These are phyloP conservation scores for Suillus fuscotomentosus DNA, from an alignment of 768 basidiomycete genomes.

Conservation along the genomic window DNA sequence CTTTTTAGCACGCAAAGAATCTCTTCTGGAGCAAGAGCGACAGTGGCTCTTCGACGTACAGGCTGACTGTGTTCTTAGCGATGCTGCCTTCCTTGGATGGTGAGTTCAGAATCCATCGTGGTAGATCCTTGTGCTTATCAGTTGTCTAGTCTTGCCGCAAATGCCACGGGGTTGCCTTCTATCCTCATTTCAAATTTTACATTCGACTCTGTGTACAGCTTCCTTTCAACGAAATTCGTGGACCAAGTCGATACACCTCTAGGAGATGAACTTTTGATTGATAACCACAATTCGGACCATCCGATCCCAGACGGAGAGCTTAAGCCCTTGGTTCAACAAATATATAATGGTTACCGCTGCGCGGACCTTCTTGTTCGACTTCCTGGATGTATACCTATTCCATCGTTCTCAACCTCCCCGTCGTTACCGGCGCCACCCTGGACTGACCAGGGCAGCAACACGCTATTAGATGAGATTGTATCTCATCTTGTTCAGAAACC, in stretches of 20 bases:
- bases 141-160: constrained; percentile 59
- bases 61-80: constrained; percentile 66
- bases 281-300: constrained; percentile 44
- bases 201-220: constrained; percentile 82
- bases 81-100: constrained; percentile 80
- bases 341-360: constrained; percentile 63
- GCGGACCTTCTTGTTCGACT: constrained; percentile 70
- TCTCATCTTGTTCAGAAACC: constrained; percentile 37
- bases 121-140: not conserved
- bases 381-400: constrained; percentile 75
- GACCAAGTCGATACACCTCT: not conserved
- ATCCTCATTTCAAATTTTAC: constrained; percentile 80
- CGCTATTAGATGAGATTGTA: constrained; percentile 40
- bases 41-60: constrained; percentile 52
- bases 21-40: constrained; percentile 51
- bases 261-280: constrained; percentile 4
- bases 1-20: constrained; percentile 57
- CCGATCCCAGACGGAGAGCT: constrained; percentile 52
- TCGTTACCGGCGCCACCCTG: constrained; percentile 61
- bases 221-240: constrained; percentile 50
- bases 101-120: constrained; percentile 29
- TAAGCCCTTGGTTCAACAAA: constrained; percentile 61
- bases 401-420: constrained; percentile 57
- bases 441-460: constrained; percentile 50
- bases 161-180: constrained; percentile 57